A percentile compares a stretch with the other conserved stretches of the same genome.
Evolutionary conservation across 352 stramenopile species (phyloP).

Genomic region (Globisporangium echinulatum): DNA sequence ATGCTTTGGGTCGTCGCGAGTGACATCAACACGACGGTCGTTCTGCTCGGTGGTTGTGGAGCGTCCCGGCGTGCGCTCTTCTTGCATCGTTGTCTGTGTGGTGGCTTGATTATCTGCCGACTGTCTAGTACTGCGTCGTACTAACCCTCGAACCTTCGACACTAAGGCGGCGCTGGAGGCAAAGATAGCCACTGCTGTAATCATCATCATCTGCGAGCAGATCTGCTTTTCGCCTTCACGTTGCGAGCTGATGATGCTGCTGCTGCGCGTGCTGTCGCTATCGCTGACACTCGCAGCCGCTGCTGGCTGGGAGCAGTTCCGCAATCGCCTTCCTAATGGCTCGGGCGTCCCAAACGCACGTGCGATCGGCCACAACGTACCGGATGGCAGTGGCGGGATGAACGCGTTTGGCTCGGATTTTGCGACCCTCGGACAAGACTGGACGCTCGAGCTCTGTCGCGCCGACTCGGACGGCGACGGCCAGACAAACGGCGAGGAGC

Average conservation of each 20-base stretch:
- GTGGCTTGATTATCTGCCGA: no score
- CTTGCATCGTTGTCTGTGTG: no score
- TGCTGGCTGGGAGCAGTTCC: constrained; percentile 6
- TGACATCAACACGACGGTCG: neutral
- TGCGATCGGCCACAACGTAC: constrained; percentile 1
- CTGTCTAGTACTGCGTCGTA: no score
- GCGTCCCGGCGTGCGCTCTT: neutral
- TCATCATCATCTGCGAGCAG: no score
- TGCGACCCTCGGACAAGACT: constrained; percentile 9
- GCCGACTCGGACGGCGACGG: constrained; percentile 39
- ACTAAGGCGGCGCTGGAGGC: no score
- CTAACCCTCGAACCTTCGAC: no score
- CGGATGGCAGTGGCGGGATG: constrained; percentile 1
- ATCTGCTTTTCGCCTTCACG: neutral
- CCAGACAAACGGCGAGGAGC: constrained; percentile 56
- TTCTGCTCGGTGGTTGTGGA: neutral
- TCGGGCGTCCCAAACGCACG: constrained; percentile 1
- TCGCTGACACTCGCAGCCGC: neutral
- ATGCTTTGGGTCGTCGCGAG: neutral
- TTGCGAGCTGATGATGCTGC: neutral
- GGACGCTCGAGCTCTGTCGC: constrained; percentile 26
- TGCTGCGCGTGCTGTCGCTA: neutral
- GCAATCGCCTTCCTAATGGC: constrained; percentile 5
- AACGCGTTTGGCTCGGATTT: constrained; percentile 8
- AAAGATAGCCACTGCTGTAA: neutral